Conservation (phyloP, 2,329 filamentous ascomycete genomes). For the Sphaceloma murrayae region DNA sequence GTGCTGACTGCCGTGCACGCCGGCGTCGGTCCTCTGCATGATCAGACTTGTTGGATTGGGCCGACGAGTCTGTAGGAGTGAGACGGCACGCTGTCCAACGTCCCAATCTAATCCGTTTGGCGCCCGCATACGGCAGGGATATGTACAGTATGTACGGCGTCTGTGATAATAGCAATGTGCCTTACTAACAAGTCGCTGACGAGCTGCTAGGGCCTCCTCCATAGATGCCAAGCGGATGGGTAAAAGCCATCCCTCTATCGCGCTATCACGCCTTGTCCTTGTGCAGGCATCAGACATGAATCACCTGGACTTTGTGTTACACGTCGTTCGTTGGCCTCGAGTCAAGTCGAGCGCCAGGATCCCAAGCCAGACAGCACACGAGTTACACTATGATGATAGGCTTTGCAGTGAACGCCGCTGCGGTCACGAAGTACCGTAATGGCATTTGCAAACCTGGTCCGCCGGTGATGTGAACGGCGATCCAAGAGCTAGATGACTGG, state of each 20-base stretch:
- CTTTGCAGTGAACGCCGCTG: background rate
- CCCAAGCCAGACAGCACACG: background rate
- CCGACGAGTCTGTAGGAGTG: conserved; percentile 12
- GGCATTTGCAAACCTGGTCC: background rate
- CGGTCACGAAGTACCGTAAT: background rate
- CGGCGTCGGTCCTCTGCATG: conserved; percentile 12
- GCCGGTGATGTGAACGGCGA: conserved; percentile 9
- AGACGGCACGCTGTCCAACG: conserved; percentile 13
- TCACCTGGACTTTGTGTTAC: too few species aligned
- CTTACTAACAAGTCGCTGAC: too few species aligned
- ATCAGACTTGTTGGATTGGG: too few species aligned
- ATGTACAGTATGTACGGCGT: background rate
- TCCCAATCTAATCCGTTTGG: background rate
- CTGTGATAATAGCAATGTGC: too few species aligned
- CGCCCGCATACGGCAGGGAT: background rate
- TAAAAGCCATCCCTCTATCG: too few species aligned
- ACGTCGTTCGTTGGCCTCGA: background rate
- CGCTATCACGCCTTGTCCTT: too few species aligned
- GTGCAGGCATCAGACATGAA: too few species aligned
- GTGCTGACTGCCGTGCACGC: background rate
- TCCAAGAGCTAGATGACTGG: background rate
- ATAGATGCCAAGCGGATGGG: too few species aligned
- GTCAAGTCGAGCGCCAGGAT: background rate
- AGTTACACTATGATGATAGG: too few species aligned
- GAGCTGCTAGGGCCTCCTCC: too few species aligned